Evolutionary conservation across 1,139 yeast genomes (phyloP).

Genomic region (Debaryomycetaceae sp.): DNA sequence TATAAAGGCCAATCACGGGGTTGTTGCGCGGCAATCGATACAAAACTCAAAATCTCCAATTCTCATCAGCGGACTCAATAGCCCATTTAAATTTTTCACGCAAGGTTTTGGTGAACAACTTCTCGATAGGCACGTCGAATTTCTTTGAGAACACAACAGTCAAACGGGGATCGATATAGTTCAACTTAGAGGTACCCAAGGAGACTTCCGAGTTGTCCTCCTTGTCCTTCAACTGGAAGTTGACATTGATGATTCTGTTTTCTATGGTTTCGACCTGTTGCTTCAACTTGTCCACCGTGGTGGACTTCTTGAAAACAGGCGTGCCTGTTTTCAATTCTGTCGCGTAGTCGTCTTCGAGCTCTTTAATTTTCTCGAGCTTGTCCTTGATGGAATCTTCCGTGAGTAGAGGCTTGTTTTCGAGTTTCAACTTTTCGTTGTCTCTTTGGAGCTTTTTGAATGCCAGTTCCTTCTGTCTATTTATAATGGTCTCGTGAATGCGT

Average conservation of each 20-base stretch:
- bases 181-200: slow-evolving; percentile 87
- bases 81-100: slow-evolving; percentile 97
- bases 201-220: slow-evolving; percentile 95
- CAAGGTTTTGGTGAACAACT: slow-evolving; percentile 83
- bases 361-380: slow-evolving; percentile 57
- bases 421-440: slow-evolving; percentile 71
- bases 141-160: slow-evolving; percentile 88
- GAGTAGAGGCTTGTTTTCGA: slow-evolving; percentile 52
- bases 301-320: slow-evolving; percentile 50
- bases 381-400: slow-evolving; percentile 56
- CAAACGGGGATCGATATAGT: slow-evolving; percentile 91
- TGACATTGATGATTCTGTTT: slow-evolving; percentile 63
- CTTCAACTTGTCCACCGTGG: slow-evolving; percentile 69
- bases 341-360: slow-evolving; percentile 49
- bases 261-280: slow-evolving; percentile 73
- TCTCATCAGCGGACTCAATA: slow-evolving; percentile 79
- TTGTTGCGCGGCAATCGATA: no score
- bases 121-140: slow-evolving; percentile 86
- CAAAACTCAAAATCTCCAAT: slow-evolving; percentile 70
- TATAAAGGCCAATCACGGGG: no score
- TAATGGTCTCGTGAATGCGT: slow-evolving; percentile 52
- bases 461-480: slow-evolving; percentile 61
- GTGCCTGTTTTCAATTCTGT: slow-evolving; percentile 61
- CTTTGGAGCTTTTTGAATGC: slow-evolving; percentile 61
- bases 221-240: slow-evolving; percentile 79